phyloP scores from a whole-genome alignment of 495 filamentous ascomycete species.

The Aspergillus funiculosus region DNA sequence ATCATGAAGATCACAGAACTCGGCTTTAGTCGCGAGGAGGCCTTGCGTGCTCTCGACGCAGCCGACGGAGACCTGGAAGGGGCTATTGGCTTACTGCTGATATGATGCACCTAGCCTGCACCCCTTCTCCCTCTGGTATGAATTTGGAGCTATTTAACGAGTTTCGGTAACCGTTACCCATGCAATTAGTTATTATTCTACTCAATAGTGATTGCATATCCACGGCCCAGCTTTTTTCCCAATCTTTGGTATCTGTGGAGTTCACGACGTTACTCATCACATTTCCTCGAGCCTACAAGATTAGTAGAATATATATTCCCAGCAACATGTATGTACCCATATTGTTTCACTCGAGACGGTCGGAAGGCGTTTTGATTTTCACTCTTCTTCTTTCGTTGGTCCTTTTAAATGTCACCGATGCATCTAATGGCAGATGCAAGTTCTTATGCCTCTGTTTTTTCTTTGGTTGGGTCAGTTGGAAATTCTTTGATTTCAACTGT shows the following conservation, averaged over 20 bases:
- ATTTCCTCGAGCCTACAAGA: background rate
- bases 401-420: too few relatives aligned
- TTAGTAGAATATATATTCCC: constrained; percentile 3
- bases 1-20: constrained; percentile 66
- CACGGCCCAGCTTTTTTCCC: background rate
- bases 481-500: too few relatives aligned
- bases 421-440: too few relatives aligned
- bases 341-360: background rate
- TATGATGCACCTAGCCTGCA: constrained; percentile 31
- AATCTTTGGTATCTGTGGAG: background rate
- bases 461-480: too few relatives aligned
- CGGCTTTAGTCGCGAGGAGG: constrained; percentile 72
- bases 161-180: constrained; percentile 6
- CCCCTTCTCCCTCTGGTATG: constrained; percentile 1
- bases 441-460: too few relatives aligned
- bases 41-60: constrained; percentile 72
- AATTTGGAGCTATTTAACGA: constrained; percentile 4
- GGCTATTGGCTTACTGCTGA: constrained; percentile 78
- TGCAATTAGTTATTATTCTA: background rate
- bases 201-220: too few relatives aligned
- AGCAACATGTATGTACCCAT: background rate
- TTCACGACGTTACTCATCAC: background rate
- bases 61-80: constrained; percentile 81
- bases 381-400: too few relatives aligned
- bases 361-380: too few relatives aligned